These are phyloP conservation scores for Apiotrichum gamsii DNA, from an alignment of 1,284 basidiomycete species.

Conservation along the genomic window DNA sequence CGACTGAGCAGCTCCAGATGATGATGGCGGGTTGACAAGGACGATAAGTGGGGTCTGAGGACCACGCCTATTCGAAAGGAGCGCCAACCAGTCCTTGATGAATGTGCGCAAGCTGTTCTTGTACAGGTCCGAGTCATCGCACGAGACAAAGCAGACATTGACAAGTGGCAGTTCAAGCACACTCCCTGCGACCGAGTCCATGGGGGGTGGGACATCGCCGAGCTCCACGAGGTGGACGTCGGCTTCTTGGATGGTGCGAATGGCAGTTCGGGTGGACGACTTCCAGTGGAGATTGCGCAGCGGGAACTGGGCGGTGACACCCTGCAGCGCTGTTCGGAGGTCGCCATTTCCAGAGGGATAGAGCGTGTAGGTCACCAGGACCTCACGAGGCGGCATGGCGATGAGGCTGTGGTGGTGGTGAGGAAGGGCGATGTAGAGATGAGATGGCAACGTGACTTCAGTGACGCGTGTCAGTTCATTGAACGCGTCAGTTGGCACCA, in stretches of 20 bases:
- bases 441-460: too few species aligned
- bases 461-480: too few species aligned
- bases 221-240: conserved; percentile 65
- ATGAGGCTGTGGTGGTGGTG: not conserved
- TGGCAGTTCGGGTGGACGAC: conserved; percentile 58
- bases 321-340: conserved; percentile 55
- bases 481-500: too few species aligned
- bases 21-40: conserved; percentile 57
- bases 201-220: conserved; percentile 52
- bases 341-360: conserved; percentile 28
- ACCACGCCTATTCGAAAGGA: conserved; percentile 62
- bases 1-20: conserved; percentile 50
- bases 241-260: conserved; percentile 82
- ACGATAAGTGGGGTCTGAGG: conserved; percentile 81
- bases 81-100: conserved; percentile 81
- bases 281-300: conserved; percentile 89
- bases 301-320: conserved; percentile 67
- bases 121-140: conserved; percentile 84
- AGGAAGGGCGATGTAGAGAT: not conserved
- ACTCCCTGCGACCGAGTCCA: conserved; percentile 54
- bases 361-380: conserved; percentile 41
- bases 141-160: conserved; percentile 75
- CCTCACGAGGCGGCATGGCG: conserved; percentile 25
- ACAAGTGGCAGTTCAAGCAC: conserved; percentile 79
- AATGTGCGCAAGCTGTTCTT: conserved; percentile 69